Evolutionary conservation across 148 eudicot species (phyloP).

Genomic region (Chenopodium album): DNA sequence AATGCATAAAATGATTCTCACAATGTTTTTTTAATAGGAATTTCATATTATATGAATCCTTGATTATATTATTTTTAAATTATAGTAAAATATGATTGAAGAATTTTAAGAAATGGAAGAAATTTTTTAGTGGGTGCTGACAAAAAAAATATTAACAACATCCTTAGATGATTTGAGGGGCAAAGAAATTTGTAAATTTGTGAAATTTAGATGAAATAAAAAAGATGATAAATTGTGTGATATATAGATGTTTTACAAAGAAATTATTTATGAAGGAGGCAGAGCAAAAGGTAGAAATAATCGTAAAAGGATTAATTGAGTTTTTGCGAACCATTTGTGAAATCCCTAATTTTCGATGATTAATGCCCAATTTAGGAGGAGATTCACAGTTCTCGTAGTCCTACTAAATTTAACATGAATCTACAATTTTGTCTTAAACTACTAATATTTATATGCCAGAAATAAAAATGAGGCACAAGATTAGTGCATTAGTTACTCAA

Average conservation of each 20-base stretch:
- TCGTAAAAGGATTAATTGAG: neutral
- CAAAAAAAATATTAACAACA: neutral
- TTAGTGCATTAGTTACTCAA: too few species aligned
- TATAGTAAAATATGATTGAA: slow-evolving; percentile 1
- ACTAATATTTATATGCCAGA: too few species aligned
- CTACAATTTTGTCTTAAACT: too few species aligned
- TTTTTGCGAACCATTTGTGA: neutral
- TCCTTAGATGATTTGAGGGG: neutral
- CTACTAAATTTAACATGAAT: too few species aligned
- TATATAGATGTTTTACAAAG: neutral
- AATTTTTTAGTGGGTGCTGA: neutral
- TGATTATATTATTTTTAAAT: neutral
- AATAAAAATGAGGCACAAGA: too few species aligned
- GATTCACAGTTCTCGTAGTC: too few species aligned
- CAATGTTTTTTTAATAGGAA: neutral
- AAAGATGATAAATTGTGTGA: neutral
- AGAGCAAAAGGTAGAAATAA: neutral
- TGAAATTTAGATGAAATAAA: neutral
- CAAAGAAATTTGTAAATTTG: neutral
- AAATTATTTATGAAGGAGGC: neutral
- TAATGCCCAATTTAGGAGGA: too few species aligned
- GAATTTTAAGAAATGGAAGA: neutral
- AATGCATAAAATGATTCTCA: slow-evolving; percentile 8
- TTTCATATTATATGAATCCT: neutral
- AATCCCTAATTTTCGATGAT: neutral